These are phyloP conservation scores for Lojkania enalia DNA, from an alignment of 2,329 filamentous ascomycete genomes.

Conservation along the genomic window DNA sequence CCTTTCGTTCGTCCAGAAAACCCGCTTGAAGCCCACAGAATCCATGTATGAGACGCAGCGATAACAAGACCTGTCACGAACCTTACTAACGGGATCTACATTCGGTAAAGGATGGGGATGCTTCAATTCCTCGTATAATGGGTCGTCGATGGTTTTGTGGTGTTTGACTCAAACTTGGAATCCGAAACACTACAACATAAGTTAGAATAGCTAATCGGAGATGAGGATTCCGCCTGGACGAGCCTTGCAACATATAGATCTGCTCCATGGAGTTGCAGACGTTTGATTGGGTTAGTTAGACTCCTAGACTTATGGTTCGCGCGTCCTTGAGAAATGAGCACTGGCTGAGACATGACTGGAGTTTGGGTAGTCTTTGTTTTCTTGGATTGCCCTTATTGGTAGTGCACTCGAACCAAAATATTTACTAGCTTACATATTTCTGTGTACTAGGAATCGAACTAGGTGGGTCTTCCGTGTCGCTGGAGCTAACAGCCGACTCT, in stretches of 20 bases:
- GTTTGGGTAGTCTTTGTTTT: neutral
- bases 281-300: slow-evolving; percentile 49
- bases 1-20: slow-evolving; percentile 57
- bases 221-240: slow-evolving; percentile 23
- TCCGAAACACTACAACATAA: neutral
- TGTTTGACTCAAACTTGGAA: neutral
- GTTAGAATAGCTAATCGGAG: neutral
- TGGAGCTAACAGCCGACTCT: neutral
- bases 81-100: neutral
- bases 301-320: slow-evolving; percentile 21
- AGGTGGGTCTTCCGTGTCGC: neutral
- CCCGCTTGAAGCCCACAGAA: slow-evolving; percentile 55
- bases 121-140: slow-evolving; percentile 55
- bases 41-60: slow-evolving; percentile 58
- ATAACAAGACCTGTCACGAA: slow-evolving; percentile 50
- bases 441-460: neutral
- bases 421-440: slow-evolving; percentile 6
- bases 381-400: slow-evolving; percentile 4
- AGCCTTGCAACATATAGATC: slow-evolving; percentile 57
- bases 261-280: slow-evolving; percentile 53
- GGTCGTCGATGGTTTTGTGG: slow-evolving; percentile 26
- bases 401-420: neutral
- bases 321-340: slow-evolving; percentile 35
- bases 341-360: slow-evolving; percentile 15
- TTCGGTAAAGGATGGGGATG: slow-evolving; percentile 10